Base-by-base conservation (phyloP, 2,329 filamentous ascomycete species). In the Mycosphaerella arachidis region DNA sequence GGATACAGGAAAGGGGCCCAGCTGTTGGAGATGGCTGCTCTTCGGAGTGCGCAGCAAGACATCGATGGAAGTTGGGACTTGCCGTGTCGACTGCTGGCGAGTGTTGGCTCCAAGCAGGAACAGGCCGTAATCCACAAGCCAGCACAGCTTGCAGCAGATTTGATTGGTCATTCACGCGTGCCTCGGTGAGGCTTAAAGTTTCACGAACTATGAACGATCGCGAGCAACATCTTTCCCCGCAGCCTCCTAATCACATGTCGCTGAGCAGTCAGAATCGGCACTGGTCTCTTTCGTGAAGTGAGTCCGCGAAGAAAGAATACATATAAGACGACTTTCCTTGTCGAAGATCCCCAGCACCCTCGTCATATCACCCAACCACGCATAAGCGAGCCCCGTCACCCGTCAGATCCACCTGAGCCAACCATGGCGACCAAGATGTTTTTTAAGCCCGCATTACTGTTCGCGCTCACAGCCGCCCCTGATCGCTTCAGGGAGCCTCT, bases 1-100 rank as follows among this genome's bases (percentile, higher is more conserved):
- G 78, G 78, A 67, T 79, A 79, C 54, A 80, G 72, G 63, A 79
- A 79, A 30, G 77, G 76, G 35, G 77, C 75, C 60, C 78, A 67
- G 31, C 74, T 77, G 53, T 71, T 71, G 56, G 58, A 65, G 68
- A 68, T 70, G 66, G 73, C 68, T 48, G 73, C 68, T 48, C 58
- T 53, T 13, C 55, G 55, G 13, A 58, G 46, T 33, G 60, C 53
- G 29, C 45, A 54, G 48, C 30, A 52, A 61, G 48, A 60, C 63
- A 66, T 66, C 54, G 40, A 59, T 29, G 10, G 43, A 24, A 35
- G 13, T 16, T 53, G 48, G 40, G 7, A 43, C 13, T 43, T 43
- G 13, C 40, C 8, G 40, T n/a, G n/a, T 43, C 13, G 18, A 43
- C 51, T 53, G 31, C 12, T 31, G 31, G 40, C 16, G 29, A 13